Base-by-base conservation (phyloP, 495 filamentous ascomycete species). In the Penicillium parvum region DNA sequence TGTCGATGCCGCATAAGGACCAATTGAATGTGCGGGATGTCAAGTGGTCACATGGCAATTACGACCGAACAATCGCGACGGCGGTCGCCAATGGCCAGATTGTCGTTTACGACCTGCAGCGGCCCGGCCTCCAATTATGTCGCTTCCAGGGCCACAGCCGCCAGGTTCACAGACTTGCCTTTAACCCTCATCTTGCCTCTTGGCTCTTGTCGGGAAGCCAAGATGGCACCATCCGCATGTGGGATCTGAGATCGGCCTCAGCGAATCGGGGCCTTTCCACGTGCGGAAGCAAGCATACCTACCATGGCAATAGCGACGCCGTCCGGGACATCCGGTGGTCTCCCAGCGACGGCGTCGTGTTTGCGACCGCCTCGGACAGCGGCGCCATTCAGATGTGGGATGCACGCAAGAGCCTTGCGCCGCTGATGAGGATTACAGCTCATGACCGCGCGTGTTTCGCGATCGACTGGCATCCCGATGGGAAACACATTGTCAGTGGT, bases 381-480 rank as follows among this genome's bases (percentile, higher is more conserved):
- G 89, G 89, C 23, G 75, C 76, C 23, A 76, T 95, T 15, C 79
- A 86, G 56, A 65, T 78, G 41, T 88, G 84, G 84, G 84, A 88
- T 59, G 74, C 74, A 40, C 77, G 82, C 30, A 77, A 79, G 42
- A 56, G 64, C 20, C 78, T 65, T 50, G 72, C 72, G 23, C 75
- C 81, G 11, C 58, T 79, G 43, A 58, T 94, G 38, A 85, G 84
- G 52, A 86, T 96, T 47, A 83, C 85, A 32, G 94, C 89, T 20
- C 92, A 98, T 60, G 77, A 85, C 50, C 84, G 81, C 29, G 76
- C 82, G 0, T 95, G 86, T 54, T 83, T 79, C 43, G 75, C 87
- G 4, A 82, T 98, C 34, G 88, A 95, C 50, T 98, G 94, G 92
- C 92, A 98, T 58, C 89, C 88, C 1, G 91, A 96, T 61, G 92